phyloP scores from a whole-genome alignment of 345 rosid species.

The Salix dunnii region DNA sequence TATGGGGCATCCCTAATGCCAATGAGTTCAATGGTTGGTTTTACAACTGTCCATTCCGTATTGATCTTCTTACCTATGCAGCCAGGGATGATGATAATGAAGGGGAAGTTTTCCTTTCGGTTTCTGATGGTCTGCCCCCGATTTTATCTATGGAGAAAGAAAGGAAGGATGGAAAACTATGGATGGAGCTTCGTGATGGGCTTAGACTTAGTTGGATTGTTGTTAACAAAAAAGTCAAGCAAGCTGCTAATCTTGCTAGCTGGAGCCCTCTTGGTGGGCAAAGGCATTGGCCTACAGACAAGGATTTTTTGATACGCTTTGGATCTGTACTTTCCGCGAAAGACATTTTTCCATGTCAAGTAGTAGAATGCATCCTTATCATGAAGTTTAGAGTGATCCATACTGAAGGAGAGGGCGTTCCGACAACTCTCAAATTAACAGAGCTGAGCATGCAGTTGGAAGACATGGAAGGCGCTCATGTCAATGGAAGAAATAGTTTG shows the following conservation, averaged over 20 bases:
- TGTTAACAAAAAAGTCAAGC: slow-evolving; percentile 57
- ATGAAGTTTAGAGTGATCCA: slow-evolving; percentile 63
- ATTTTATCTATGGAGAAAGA: slow-evolving; percentile 64
- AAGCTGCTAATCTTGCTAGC: slow-evolving; percentile 70
- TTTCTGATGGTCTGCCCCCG: slow-evolving; percentile 60
- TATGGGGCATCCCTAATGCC: slow-evolving; percentile 72
- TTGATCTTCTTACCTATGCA: slow-evolving; percentile 52
- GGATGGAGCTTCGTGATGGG: slow-evolving; percentile 66
- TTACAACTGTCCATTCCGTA: slow-evolving; percentile 64
- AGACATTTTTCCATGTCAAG: slow-evolving; percentile 61
- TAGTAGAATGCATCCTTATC: slow-evolving; percentile 60
- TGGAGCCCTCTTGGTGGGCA: slow-evolving; percentile 82
- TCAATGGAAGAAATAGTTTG: slow-evolving; percentile 70
- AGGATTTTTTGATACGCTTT: slow-evolving; percentile 66
- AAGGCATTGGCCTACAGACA: slow-evolving; percentile 81
- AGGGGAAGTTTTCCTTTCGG: slow-evolving; percentile 51
- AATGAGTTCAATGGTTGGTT: slow-evolving; percentile 66
- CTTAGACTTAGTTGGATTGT: slow-evolving; percentile 74
- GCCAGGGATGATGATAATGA: slow-evolving; percentile 45
- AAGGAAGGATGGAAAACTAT: slow-evolving; percentile 68
- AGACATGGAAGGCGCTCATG: slow-evolving; percentile 78
- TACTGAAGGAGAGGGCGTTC: slow-evolving; percentile 39
- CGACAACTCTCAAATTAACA: slow-evolving; percentile 51
- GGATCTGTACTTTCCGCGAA: slow-evolving; percentile 77
- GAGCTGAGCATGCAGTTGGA: slow-evolving; percentile 82